Percentiles rank a stretch among this genome's conserved stretches.
Evolutionary conservation across 192 early-diverging fungal genomes (phyloP).

Genomic region (Phlyctochytrium bullatum): DNA sequence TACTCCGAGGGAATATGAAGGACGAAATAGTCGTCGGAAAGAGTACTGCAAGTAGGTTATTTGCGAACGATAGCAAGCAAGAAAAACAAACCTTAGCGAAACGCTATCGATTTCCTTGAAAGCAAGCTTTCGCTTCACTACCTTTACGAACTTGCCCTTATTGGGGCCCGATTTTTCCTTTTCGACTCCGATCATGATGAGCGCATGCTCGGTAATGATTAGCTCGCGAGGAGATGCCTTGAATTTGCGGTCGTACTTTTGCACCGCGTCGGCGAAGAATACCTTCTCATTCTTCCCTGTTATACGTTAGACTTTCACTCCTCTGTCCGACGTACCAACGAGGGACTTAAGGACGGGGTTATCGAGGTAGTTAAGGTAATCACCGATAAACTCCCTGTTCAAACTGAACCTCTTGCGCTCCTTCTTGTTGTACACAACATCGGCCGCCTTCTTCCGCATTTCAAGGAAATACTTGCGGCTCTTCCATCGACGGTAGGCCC

Average conservation of each 20-base stretch:
- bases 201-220: conserved; percentile 44
- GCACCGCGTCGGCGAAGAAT: conserved; percentile 44
- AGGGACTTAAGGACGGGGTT: conserved; percentile 55
- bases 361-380: conserved; percentile 73
- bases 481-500: conserved; percentile 86
- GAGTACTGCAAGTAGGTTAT: conserved; percentile 33
- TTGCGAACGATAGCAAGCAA: conserved; percentile 26
- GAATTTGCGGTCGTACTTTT: conserved; percentile 63
- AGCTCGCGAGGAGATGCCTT: conserved; percentile 48
- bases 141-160: conserved; percentile 60
- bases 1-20: conserved; percentile 52
- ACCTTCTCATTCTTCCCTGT: conserved; percentile 58
- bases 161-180: conserved; percentile 57
- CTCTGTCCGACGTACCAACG: conserved; percentile 37
- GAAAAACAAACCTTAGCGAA: conserved; percentile 41
- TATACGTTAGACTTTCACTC: not conserved
- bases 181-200: conserved; percentile 54
- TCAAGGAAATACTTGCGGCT: conserved; percentile 84
- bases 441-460: conserved; percentile 89
- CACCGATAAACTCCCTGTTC: conserved; percentile 84
- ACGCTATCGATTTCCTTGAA: conserved; percentile 45
- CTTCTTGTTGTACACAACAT: conserved; percentile 85
- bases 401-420: conserved; percentile 88
- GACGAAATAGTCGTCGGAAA: conserved; percentile 54
- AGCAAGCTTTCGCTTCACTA: conserved; percentile 50